Conservation (phyloP, 2,329 filamentous ascomycete genomes). For the Zasmidium cellare region DNA sequence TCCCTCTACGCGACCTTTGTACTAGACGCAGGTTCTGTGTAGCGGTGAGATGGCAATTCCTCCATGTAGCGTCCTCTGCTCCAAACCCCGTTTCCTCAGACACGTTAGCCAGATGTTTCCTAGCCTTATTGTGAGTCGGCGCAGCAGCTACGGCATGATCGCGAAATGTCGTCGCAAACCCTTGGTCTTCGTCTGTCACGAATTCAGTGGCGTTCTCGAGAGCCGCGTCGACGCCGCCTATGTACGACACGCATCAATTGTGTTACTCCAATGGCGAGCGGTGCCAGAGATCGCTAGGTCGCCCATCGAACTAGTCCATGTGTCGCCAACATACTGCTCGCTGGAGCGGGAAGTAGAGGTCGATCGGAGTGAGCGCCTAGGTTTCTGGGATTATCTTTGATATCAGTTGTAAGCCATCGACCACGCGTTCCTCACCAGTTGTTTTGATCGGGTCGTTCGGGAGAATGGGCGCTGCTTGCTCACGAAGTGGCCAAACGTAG, state of each 20-base stretch:
- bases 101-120: not conserved
- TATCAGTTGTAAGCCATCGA: not conserved
- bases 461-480: not conserved
- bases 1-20: not conserved
- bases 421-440: not conserved
- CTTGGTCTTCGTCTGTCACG: not conserved
- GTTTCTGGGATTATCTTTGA: not conserved
- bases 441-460: not conserved
- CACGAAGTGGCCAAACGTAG: not conserved
- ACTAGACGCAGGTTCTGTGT: not conserved
- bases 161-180: constrained; percentile 7
- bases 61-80: constrained; percentile 2
- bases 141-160: constrained; percentile 5
- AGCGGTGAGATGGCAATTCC: not conserved
- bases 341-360: not conserved
- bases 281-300: constrained; percentile 9
- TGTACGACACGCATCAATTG: constrained; percentile 4
- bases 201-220: not conserved
- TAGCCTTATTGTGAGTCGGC: not conserved
- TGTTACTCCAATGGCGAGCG: constrained; percentile 4
- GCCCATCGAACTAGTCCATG: constrained; percentile 14
- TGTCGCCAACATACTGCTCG: constrained; percentile 8
- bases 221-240: constrained; percentile 3
- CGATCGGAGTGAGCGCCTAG: not conserved
- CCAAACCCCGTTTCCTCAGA: constrained; percentile 1